A percentile compares a stretch with the other conserved stretches of the same genome.
Conservation (phyloP, 2,329 filamentous ascomycete species). For the Colletotrichum godetiae region DNA sequence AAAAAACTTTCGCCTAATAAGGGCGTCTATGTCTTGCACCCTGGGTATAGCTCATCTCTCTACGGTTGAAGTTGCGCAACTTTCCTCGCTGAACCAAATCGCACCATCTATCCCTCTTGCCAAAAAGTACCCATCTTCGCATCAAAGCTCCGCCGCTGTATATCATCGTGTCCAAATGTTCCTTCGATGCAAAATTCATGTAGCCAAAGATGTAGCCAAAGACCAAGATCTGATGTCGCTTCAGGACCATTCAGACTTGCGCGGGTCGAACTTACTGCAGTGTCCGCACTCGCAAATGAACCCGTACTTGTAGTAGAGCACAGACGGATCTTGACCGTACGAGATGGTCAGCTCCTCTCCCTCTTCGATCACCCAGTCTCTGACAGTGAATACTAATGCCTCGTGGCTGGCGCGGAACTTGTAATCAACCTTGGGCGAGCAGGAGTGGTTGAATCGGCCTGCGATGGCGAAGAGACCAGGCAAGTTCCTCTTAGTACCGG, state of each 20-base stretch:
- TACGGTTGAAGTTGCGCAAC: not conserved
- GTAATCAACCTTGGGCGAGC: constrained; percentile 55
- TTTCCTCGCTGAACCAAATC: not conserved
- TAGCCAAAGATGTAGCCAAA: not conserved
- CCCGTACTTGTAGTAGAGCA: constrained; percentile 59
- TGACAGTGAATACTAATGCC: constrained; percentile 55
- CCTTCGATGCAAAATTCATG: not conserved
- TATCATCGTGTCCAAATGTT: not conserved
- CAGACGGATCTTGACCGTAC: constrained; percentile 53
- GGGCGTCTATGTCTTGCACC: not conserved
- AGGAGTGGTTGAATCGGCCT: constrained; percentile 70
- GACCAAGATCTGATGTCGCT: not conserved
- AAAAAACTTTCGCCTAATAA: not conserved
- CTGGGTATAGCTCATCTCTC: not conserved
- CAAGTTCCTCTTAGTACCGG: not conserved
- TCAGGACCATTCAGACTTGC: constrained; percentile 7
- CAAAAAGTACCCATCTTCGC: not conserved
- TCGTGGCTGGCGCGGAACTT: constrained; percentile 47
- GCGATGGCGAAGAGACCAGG: constrained; percentile 61
- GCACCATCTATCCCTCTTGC: not conserved
- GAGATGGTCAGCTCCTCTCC: constrained; percentile 64
- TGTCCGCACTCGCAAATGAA: constrained; percentile 64
- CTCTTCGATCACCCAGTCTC: constrained; percentile 45
- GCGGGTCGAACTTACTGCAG: constrained; percentile 45
- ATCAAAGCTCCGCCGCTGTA: not conserved